Conservation (phyloP, 441 rosid species). For the Eruca vesicaria region DNA sequence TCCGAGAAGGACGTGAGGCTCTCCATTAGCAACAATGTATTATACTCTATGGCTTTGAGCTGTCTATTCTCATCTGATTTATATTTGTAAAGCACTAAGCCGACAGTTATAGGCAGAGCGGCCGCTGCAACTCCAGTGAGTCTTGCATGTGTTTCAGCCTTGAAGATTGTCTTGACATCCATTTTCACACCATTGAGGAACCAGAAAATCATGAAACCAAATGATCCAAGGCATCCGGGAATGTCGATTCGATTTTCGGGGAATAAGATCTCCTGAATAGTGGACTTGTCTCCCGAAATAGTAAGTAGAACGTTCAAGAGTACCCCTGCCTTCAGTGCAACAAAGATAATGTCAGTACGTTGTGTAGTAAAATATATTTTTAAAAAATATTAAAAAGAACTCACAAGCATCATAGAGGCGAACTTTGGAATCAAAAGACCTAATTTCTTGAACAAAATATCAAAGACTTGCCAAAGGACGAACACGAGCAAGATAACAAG, state of each 20-base stretch:
- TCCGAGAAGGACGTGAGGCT: conserved; percentile 50
- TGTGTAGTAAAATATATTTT: conserved; percentile 10
- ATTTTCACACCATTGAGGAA: conserved; percentile 58
- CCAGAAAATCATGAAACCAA: conserved; percentile 47
- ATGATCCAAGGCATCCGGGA: conserved; percentile 35
- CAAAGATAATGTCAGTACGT: neutral
- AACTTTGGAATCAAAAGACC: conserved; percentile 33
- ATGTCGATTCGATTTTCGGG: conserved; percentile 8
- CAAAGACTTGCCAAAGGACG: conserved; percentile 29
- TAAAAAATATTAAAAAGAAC: neutral
- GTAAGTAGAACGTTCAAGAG: conserved; percentile 13
- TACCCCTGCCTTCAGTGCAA: conserved; percentile 19
- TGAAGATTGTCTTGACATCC: conserved; percentile 39
- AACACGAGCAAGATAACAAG: conserved; percentile 21
- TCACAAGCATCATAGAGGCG: conserved; percentile 41
- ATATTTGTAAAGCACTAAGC: neutral
- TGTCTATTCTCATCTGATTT: neutral
- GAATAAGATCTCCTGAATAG: neutral
- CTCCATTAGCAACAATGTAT: conserved; percentile 10
- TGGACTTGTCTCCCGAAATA: neutral
- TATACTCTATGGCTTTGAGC: neutral
- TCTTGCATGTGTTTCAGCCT: conserved; percentile 35
- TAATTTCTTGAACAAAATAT: conserved; percentile 26
- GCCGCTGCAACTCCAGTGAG: conserved; percentile 37
- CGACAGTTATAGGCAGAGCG: conserved; percentile 28